Evolutionary conservation across 164 flowering plant species (phyloP), one percentile per base, ranked within the genome.

Genomic region (Piper longum): DNA sequence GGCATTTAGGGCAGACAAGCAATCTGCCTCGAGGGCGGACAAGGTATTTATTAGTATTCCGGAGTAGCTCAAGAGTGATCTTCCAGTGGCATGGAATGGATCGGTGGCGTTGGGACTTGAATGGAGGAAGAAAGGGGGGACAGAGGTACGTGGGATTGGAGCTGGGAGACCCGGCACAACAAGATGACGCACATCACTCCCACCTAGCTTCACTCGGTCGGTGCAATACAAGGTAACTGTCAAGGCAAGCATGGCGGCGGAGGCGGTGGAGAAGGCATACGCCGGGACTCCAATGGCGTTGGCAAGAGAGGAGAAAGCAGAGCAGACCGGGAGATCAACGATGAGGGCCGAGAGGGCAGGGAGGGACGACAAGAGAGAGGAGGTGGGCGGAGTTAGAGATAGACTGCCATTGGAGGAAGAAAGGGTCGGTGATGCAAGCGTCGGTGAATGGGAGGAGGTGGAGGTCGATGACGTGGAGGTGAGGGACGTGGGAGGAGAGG

Each of bases 1-100:
- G 17, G 39, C 57, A 18, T 73, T 77, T 13, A 81, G 75, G 2
- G 77, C 76, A 6, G 44, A 26, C 0, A 85, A 40, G 3, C 80
- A 18, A n/a, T 76, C 75, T 2, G 54, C 41, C 56, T 85, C 91
- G 6, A 83, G 43, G 26, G 41, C 41, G 0, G 71, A 64, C 12
- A 78, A 75, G 5, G 79, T 77, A 68, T 80, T 83, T 4, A 77
- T 41, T 11, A 83, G 43, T 36, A 82, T 68, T 12, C 88, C 85
- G 13, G 71, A 43, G 40, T 75, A 67, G 41, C 70, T 56, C 0
- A 55, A 17, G 26, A 82, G 43, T 7, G 42, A 66, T n/a, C 17
- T 18, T 4, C 75, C 74, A 26, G 74, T 78, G 11, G 52, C 59
- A 11, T 58, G 4, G 52, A 76, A 16, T 0, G 39, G 69, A n/a